A percentile compares a stretch with the other conserved stretches of the same genome.
These are phyloP conservation scores for Nannizzia gypsea DNA, from an alignment of 2,329 filamentous ascomycete species.

Conservation along the genomic window DNA sequence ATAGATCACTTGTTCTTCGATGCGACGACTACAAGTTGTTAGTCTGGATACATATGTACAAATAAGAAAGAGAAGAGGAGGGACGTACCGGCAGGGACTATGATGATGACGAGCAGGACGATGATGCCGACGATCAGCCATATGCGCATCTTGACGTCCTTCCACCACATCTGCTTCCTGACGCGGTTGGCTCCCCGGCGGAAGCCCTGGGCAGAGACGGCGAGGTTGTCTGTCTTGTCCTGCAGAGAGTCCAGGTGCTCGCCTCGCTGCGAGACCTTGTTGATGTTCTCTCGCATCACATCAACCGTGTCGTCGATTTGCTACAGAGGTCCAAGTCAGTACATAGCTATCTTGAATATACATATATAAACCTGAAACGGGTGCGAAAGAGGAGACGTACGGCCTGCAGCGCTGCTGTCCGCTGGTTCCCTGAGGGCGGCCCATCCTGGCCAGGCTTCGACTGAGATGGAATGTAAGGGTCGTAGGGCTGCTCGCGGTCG, in stretches of 20 bases:
- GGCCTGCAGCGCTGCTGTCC: constrained; percentile 66
- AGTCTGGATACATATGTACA: neutral
- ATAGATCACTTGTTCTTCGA: neutral
- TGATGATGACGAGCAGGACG: constrained; percentile 83
- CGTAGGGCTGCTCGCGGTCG: constrained; percentile 57
- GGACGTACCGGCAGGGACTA: constrained; percentile 71
- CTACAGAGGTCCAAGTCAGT: constrained; percentile 45
- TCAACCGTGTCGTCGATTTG: constrained; percentile 95
- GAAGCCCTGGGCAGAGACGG: constrained; percentile 87
- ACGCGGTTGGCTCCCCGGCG: constrained; percentile 92
- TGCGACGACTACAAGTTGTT: neutral
- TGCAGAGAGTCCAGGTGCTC: constrained; percentile 76
- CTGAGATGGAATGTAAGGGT: constrained; percentile 75
- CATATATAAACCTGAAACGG: too few relatives aligned
- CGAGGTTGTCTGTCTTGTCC: constrained; percentile 87
- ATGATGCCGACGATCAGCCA: constrained; percentile 86
- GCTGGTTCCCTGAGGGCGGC: constrained; percentile 47
- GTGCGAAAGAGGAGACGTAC: too few relatives aligned
- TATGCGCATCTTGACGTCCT: constrained; percentile 99
- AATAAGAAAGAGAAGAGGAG: neutral
- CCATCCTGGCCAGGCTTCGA: constrained; percentile 34
- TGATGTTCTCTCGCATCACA: constrained; percentile 96
- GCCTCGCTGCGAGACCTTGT: constrained; percentile 88
- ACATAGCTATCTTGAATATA: too few relatives aligned
- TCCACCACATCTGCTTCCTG: constrained; percentile 99